A percentile compares a stretch with the other conserved stretches of the same genome.
Evolutionary conservation across 2,329 filamentous ascomycete genomes (phyloP).

Genomic region (Cladobotryum mycophilum): DNA sequence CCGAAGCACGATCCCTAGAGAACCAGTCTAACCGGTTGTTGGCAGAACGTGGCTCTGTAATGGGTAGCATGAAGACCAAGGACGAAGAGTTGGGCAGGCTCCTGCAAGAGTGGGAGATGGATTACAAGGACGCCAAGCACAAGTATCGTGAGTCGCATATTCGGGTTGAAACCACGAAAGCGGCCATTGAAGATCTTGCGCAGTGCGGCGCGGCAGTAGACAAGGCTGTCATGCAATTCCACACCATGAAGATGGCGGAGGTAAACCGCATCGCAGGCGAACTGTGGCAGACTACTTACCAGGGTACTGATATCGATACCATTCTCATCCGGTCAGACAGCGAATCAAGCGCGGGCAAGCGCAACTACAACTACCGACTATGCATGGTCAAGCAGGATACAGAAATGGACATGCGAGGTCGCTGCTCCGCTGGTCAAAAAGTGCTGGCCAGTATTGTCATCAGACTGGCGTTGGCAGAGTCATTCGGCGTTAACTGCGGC

Average conservation of each 20-base stretch:
- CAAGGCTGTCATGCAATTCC: constrained; percentile 96
- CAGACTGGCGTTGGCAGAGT: constrained; percentile 89
- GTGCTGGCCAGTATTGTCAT: constrained; percentile 97
- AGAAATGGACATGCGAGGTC: constrained; percentile 99
- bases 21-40: constrained; percentile 61
- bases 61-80: constrained; percentile 76
- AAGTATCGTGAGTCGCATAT: constrained; percentile 86
- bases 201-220: constrained; percentile 81
- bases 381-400: constrained; percentile 97
- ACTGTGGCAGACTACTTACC: constrained; percentile 95
- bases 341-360: constrained; percentile 65
- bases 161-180: constrained; percentile 84
- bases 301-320: constrained; percentile 93
- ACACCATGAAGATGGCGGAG: constrained; percentile 95
- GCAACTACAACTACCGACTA: constrained; percentile 93
- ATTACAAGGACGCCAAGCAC: constrained; percentile 75
- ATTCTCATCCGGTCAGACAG: constrained; percentile 92
- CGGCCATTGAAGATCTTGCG: constrained; percentile 82
- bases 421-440: constrained; percentile 94
- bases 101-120: constrained; percentile 72
- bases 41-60: constrained; percentile 66
- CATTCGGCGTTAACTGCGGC: constrained; percentile 92
- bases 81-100: constrained; percentile 71
- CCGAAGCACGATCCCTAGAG: constrained; percentile 63
- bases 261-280: constrained; percentile 93